Evolutionary conservation across 2,329 filamentous ascomycete species (phyloP).

Genomic region (Tolypocladium amazonense): DNA sequence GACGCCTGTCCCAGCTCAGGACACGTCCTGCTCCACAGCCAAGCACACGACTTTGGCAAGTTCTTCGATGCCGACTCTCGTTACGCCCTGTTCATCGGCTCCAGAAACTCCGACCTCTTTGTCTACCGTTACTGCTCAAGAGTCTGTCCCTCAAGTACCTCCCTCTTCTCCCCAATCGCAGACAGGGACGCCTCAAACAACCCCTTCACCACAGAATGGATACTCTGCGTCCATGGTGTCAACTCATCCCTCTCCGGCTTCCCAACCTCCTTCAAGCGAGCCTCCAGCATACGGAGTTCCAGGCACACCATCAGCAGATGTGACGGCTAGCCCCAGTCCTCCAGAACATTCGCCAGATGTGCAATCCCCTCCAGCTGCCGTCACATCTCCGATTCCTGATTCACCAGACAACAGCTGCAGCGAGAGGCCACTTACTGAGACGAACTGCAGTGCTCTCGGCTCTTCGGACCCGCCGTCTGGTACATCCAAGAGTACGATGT

Average conservation of each 20-base stretch:
- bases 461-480: conserved; percentile 4
- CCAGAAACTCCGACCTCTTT: conserved; percentile 6
- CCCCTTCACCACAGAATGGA: neutral
- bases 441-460: conserved; percentile 5
- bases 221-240: neutral
- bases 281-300: conserved; percentile 7
- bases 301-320: conserved; percentile 1
- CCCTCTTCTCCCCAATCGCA: conserved; percentile 1
- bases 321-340: neutral
- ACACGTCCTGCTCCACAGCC: conserved; percentile 1
- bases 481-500: conserved; percentile 12
- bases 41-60: neutral
- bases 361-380: neutral
- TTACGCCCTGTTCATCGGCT: conserved; percentile 6
- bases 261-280: conserved; percentile 2
- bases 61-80: neutral
- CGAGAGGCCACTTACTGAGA: neutral
- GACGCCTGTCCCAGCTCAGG: neutral
- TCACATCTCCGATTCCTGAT: neutral
- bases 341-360: neutral
- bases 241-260: neutral
- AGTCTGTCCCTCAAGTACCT: neutral
- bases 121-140: neutral
- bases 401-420: neutral
- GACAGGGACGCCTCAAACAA: neutral